These are phyloP conservation scores for Nicotiana paniculata DNA, from an alignment of 257 asterid genomes.

Conservation along the genomic window DNA sequence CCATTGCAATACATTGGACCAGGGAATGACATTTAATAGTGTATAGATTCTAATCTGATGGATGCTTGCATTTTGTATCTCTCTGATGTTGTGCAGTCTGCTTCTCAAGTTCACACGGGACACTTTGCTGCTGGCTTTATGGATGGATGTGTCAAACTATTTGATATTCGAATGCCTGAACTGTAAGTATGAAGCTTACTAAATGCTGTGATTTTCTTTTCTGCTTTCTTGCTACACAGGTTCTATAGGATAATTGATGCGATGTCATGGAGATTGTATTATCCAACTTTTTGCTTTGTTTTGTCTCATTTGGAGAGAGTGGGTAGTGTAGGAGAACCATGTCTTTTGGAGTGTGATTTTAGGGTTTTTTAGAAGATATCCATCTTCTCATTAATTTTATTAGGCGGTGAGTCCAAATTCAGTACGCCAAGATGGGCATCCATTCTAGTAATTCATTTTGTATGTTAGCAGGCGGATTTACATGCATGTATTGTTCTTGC, in stretches of 20 bases:
- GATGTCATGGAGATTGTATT: neutral
- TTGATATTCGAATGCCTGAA: slow-evolving; percentile 74
- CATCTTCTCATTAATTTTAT: neutral
- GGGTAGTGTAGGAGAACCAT: neutral
- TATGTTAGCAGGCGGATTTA: neutral
- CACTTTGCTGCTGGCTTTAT: slow-evolving; percentile 89
- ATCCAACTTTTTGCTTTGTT: neutral
- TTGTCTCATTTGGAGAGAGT: neutral
- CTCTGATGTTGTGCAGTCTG: slow-evolving; percentile 46
- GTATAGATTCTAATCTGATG: neutral
- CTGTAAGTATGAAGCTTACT: slow-evolving; percentile 45
- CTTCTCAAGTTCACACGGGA: slow-evolving; percentile 85
- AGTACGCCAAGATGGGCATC: neutral
- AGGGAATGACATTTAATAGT: neutral
- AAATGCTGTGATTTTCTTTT: neutral
- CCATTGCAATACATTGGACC: neutral
- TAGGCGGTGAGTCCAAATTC: neutral
- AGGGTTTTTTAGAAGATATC: neutral
- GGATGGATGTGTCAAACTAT: slow-evolving; percentile 77
- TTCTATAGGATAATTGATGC: neutral
- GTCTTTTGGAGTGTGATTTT: neutral
- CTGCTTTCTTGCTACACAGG: neutral
- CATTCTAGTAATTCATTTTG: neutral
- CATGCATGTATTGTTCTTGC: neutral
- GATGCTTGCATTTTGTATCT: neutral